A percentile compares a stretch with the other conserved stretches of the same genome.
Conservation (phyloP, 495 filamentous ascomycete species). For the Penicillium goetzii region DNA sequence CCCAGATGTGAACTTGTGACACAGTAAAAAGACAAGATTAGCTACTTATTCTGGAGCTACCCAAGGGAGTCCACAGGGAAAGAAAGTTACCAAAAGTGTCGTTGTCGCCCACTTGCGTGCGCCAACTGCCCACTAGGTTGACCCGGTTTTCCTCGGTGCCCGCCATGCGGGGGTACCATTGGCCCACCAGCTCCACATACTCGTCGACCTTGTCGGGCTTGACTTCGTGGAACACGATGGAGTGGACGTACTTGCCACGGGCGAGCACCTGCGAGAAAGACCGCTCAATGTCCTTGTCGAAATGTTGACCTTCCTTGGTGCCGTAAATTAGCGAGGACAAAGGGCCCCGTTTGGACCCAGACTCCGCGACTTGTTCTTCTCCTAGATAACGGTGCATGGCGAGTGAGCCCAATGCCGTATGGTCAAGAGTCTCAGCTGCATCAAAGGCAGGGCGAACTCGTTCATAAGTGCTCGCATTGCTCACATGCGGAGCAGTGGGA, state of each 20-base stretch:
- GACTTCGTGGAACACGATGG: constrained; percentile 95
- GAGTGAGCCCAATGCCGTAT: constrained; percentile 67
- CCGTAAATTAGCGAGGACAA: constrained; percentile 85
- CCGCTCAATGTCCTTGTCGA: constrained; percentile 92
- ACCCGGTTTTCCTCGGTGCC: constrained; percentile 81
- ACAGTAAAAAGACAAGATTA: not conserved
- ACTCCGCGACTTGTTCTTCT: constrained; percentile 54
- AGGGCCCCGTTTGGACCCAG: constrained; percentile 51
- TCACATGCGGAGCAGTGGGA: constrained; percentile 60
- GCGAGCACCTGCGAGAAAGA: constrained; percentile 93
- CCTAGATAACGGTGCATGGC: constrained; percentile 59
- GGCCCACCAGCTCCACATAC: constrained; percentile 88
- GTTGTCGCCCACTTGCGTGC: constrained; percentile 96
- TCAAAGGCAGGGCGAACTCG: constrained; percentile 40
- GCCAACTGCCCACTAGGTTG: constrained; percentile 96
- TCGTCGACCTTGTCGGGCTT: constrained; percentile 95
- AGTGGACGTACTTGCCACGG: constrained; percentile 96
- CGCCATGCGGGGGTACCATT: constrained; percentile 90
- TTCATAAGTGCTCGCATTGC: constrained; percentile 54
- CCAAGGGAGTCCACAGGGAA: not conserved
- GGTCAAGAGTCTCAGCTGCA: constrained; percentile 43
- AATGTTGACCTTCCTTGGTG: constrained; percentile 87
- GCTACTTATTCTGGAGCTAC: constrained; percentile 20
- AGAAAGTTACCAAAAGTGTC: constrained; percentile 82
- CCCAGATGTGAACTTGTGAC: constrained; percentile 89